Evolutionary conservation across 495 filamentous ascomycete species (phyloP).

Genomic region (Penicillium chermesinum): DNA sequence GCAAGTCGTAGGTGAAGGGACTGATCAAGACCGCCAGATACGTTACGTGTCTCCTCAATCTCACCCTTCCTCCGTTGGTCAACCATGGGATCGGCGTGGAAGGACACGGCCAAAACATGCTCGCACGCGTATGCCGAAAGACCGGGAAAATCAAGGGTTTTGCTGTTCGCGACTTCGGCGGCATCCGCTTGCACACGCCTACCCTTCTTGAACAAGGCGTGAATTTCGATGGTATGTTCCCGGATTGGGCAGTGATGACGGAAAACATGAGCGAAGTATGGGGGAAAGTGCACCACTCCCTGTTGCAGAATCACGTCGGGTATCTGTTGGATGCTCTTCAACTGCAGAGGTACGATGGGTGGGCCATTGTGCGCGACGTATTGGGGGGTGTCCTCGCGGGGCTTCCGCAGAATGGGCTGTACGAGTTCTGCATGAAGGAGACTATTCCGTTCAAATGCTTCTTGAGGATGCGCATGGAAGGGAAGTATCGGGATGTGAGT

Average conservation of each 20-base stretch:
- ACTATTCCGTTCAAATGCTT: conserved; percentile 23
- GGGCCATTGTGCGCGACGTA: conserved; percentile 9
- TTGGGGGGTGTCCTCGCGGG: background rate
- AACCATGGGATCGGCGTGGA: conserved; percentile 20
- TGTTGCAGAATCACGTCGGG: conserved; percentile 21
- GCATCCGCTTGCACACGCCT: conserved; percentile 16
- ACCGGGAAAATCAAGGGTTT: conserved; percentile 17
- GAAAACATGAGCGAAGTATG: conserved; percentile 15
- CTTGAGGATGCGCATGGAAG: conserved; percentile 17
- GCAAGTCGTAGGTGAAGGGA: background rate
- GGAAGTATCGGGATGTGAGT: conserved; percentile 21
- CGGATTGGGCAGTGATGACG: conserved; percentile 4
- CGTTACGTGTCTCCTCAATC: conserved; percentile 4
- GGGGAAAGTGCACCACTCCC: conserved; percentile 19
- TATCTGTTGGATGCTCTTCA: conserved; percentile 1
- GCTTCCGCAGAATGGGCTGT: conserved; percentile 1
- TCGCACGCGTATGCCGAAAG: conserved; percentile 11
- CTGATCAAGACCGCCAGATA: conserved; percentile 5
- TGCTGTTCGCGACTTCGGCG: conserved; percentile 20
- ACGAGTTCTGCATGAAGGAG: conserved; percentile 10
- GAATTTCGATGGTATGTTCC: background rate
- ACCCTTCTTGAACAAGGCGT: conserved; percentile 8
- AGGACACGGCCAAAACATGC: conserved; percentile 19
- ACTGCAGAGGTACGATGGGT: conserved; percentile 6
- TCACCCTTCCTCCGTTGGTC: conserved; percentile 14